Evolutionary conservation across 441 rosid species (phyloP).

Genomic region (Populus hybrid): DNA sequence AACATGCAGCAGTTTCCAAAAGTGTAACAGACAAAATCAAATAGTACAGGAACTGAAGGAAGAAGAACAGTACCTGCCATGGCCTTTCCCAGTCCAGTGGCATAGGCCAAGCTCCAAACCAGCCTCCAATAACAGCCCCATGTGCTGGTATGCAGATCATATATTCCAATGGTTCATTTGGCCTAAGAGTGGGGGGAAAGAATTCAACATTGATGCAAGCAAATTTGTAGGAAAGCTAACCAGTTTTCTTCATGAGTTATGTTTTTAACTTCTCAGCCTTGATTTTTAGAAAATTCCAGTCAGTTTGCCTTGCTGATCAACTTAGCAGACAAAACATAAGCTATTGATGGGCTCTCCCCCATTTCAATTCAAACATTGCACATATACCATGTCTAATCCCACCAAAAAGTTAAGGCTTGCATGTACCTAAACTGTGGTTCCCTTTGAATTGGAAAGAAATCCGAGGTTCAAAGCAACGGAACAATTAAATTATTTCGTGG

Average conservation of each 20-base stretch:
- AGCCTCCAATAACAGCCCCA: conserved; percentile 79
- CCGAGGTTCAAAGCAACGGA: background rate
- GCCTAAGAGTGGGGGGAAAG: conserved; percentile 34
- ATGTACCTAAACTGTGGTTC: background rate
- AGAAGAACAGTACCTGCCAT: conserved; percentile 62
- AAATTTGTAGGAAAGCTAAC: background rate
- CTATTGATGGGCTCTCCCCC: background rate
- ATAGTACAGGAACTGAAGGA: background rate
- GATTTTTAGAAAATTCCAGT: background rate
- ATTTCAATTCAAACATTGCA: background rate
- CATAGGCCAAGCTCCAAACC: conserved; percentile 99
- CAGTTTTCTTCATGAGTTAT: background rate
- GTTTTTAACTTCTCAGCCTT: background rate
- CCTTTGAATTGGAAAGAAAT: background rate
- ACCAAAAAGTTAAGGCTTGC: conserved; percentile 1
- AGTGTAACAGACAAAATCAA: background rate
- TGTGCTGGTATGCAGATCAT: conserved; percentile 75
- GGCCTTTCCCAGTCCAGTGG: conserved; percentile 99
- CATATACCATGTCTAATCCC: background rate
- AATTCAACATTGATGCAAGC: conserved; percentile 16
- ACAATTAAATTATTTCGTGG: background rate
- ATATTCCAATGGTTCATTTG: conserved; percentile 41
- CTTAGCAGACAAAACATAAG: background rate
- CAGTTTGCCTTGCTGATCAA: conserved; percentile 2
- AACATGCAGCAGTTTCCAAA: background rate